Evolutionary conservation across 192 early-diverging fungal species (phyloP), one percentile per base, ranked within the genome.

Genomic region (Entrophospora sp.): DNA sequence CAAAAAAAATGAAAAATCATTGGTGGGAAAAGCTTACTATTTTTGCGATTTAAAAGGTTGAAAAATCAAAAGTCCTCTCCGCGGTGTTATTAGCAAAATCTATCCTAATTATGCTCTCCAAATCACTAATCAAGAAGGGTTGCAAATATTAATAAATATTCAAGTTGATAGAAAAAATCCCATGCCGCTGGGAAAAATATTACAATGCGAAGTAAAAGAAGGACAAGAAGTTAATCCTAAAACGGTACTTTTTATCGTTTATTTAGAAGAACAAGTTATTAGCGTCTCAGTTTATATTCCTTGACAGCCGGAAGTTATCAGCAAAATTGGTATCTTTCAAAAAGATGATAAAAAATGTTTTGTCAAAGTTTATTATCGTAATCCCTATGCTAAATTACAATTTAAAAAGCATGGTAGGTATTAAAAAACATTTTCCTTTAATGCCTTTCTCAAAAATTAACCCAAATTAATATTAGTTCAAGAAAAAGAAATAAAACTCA

Each of bases 311-410:
- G 49, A 52, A 25, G 22, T 52, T 49, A 49, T 49, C 5, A n/a
- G 48, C 6, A 49, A 49, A 49, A 49, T 49, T n/a, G 48, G 48
- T 7, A 24, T 10, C 5, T 22, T 49, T 7, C 12, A 49, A 22
- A 49, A 49, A 49, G 48, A n/a, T 22, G 48, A 49, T 49, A 49
- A 49, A 49, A 49, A 49, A n/a, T 49, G 48, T 49, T 49, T 49
- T 49, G 48, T 49, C 14, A 49, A 49, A 24, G 24, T 49, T 49
- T 24, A 49, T 49, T 22, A 49, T 49, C 48, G 48, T 24, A 49
- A 49, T 49, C 48, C 48, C 18, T 49, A 49, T 24, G 24, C 12
- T 24, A 49, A 49, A 49, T 49, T 49, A 49, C 14, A 49, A 22
- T 24, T 49, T 49, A 49, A 49, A 22, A 49, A 49, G 12, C 48